Evolutionary conservation across 1,139 yeast species (phyloP), one percentile per base, ranked within the genome.

Genomic region (Geotrichum phurueaensis): DNA sequence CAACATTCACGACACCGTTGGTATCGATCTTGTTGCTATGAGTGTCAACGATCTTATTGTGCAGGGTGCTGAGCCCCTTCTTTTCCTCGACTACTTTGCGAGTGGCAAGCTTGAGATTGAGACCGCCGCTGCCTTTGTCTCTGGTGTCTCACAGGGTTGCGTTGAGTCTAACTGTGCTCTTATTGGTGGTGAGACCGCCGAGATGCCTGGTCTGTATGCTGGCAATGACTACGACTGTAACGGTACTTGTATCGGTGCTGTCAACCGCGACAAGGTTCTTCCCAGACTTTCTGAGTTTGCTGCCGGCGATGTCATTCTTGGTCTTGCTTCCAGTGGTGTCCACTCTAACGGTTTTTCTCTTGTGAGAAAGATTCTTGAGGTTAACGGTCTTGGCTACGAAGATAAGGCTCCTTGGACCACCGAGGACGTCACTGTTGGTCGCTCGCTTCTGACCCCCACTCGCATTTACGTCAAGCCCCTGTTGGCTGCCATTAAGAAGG

Each of bases 221-320:
- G 91, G 85, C 62, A 96, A 95, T 53, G 99, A 95, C 75, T 95
- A 95, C 73, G 99, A 95, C 76, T 92, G 97, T 63, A 94, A 94
- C 71, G 99, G 99, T 75, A 94, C 99, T 51, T 95, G 97, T 58
- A 92, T 95, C 58, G 99, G 99, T 70, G 99, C 99, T n/a, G 98
- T 95, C n/a, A 78, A 82, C 67, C 89, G 87, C 70, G 76, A 79
- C 65, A 81, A 83, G 66, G 83, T 94, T 60, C 79, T 95, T 68
- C 99, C 99, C 51, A 81, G 81, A 65, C 72, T 80, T 29, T 76
- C 81, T 31, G 79, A 77, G 59, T 89, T 95, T 95, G 70, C 77
- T 31, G 81, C 78, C 23, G 98, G 98, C 51, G 87, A 95, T 74
- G 85, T 90, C 9, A 75, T 95, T 58, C 78, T 95, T 60, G 99